Evolutionary conservation across 1,139 yeast species (phyloP).

Genomic region (Lipomyces yarrowii): DNA sequence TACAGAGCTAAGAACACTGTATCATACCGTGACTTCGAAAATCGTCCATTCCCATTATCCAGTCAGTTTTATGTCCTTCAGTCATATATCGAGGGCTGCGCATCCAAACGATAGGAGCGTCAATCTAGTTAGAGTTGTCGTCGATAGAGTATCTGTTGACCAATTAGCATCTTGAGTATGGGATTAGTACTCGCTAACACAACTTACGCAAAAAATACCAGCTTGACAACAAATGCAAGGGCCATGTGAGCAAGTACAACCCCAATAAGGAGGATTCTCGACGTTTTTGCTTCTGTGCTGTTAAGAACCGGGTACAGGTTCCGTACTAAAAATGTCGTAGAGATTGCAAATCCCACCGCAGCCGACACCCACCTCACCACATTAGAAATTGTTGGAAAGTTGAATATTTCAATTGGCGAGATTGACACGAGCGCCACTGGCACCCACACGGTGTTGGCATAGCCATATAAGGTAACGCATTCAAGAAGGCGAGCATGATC

Average conservation of each 20-base stretch:
- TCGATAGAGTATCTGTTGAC: slow-evolving; percentile 7
- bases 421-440: slow-evolving; percentile 67
- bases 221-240: slow-evolving; percentile 45
- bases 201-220: slow-evolving; percentile 40
- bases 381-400: slow-evolving; percentile 42
- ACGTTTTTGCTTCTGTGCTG: slow-evolving; percentile 41
- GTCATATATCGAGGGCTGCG: background rate
- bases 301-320: slow-evolving; percentile 43
- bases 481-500: slow-evolving; percentile 43
- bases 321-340: slow-evolving; percentile 44
- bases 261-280: slow-evolving; percentile 39
- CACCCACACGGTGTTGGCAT: slow-evolving; percentile 76
- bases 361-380: slow-evolving; percentile 46
- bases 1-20: background rate
- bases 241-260: slow-evolving; percentile 44
- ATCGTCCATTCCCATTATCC: background rate
- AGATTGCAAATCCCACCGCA: slow-evolving; percentile 43
- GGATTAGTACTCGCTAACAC: background rate
- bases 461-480: slow-evolving; percentile 69
- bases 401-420: slow-evolving; percentile 44
- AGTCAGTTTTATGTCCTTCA: background rate
- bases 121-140: slow-evolving; percentile 4
- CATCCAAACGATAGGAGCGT: background rate
- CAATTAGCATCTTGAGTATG: background rate
- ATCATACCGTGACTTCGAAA: background rate